These are phyloP conservation scores for Basidioascus undulatus DNA, from an alignment of 768 basidiomycete genomes.

Conservation along the genomic window DNA sequence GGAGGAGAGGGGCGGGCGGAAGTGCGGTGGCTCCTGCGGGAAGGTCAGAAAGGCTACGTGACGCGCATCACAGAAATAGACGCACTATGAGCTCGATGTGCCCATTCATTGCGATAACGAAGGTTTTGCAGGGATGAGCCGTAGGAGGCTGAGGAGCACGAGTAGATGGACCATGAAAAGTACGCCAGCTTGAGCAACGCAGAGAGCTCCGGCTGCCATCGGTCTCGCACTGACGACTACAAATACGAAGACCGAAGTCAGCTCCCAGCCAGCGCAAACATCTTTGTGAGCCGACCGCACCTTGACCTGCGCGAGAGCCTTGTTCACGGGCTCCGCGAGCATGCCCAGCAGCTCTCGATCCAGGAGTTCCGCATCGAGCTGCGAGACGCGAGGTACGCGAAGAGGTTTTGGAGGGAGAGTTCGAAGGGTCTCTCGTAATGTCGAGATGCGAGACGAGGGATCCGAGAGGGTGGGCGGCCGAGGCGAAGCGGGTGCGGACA, in stretches of 20 bases:
- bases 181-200: slow-evolving; percentile 33
- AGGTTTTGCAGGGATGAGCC: slow-evolving; percentile 63
- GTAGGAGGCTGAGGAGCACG: slow-evolving; percentile 56
- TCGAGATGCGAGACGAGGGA: too few species aligned
- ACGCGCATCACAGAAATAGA: too few species aligned
- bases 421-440: too few species aligned
- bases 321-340: slow-evolving; percentile 55
- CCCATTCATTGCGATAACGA: slow-evolving; percentile 24
- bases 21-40: too few species aligned
- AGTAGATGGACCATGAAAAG: slow-evolving; percentile 62
- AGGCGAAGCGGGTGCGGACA: too few species aligned
- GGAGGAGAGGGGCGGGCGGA: too few species aligned
- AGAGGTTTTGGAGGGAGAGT: too few species aligned
- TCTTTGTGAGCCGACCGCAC: slow-evolving; percentile 32
- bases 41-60: too few species aligned
- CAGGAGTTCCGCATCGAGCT: slow-evolving; percentile 72
- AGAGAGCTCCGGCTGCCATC: slow-evolving; percentile 11
- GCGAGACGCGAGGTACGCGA: slow-evolving; percentile 80
- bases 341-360: slow-evolving; percentile 67
- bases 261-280: too few species aligned
- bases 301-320: slow-evolving; percentile 39
- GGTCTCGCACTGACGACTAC: neutral
- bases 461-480: too few species aligned
- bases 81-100: neutral
- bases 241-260: too few species aligned